Conservation (phyloP, 495 filamentous ascomycete genomes). For the Podospora didyma region DNA sequence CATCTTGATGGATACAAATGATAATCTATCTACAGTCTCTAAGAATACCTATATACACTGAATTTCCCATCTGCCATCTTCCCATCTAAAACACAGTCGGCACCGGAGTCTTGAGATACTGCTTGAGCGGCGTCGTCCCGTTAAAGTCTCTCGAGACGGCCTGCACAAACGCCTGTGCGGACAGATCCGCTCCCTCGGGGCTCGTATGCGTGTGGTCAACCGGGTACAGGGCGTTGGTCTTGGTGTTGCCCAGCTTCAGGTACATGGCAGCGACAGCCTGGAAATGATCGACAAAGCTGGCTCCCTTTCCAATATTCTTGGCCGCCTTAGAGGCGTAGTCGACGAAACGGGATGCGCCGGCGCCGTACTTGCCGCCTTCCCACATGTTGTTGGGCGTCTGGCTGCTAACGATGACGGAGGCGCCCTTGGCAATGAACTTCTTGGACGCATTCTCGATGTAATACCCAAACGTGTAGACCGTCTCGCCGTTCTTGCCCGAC, state of each 20-base stretch:
- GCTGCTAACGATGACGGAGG: conserved; percentile 56
- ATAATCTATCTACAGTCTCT: too few relatives aligned
- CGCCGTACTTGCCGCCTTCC: conserved; percentile 49
- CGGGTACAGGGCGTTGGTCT: conserved; percentile 49
- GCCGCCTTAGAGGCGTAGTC: conserved; percentile 53
- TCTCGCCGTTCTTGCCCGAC: conserved; percentile 46
- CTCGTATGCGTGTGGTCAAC: conserved; percentile 65
- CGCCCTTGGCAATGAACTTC: conserved; percentile 53
- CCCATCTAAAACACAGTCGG: conserved; percentile 18
- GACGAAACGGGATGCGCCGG: conserved; percentile 49
- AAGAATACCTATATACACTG: too few relatives aligned
- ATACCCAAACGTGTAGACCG: conserved; percentile 51
- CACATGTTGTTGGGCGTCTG: conserved; percentile 63
- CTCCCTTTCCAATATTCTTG: conserved; percentile 31
- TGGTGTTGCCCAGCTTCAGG: conserved; percentile 42
- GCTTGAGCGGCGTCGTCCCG: conserved; percentile 27
- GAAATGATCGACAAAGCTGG: conserved; percentile 60
- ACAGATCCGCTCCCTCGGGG: conserved; percentile 52
- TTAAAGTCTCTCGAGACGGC: conserved; percentile 45
- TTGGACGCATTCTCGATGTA: conserved; percentile 55
- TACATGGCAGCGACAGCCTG: conserved; percentile 52
- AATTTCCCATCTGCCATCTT: too few relatives aligned
- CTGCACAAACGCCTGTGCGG: conserved; percentile 60
- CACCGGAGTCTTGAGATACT: conserved; percentile 16
- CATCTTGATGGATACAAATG: too few relatives aligned